Base-by-base conservation (phyloP, 2,329 filamentous ascomycete genomes). In the Phialocephala subalpina region DNA sequence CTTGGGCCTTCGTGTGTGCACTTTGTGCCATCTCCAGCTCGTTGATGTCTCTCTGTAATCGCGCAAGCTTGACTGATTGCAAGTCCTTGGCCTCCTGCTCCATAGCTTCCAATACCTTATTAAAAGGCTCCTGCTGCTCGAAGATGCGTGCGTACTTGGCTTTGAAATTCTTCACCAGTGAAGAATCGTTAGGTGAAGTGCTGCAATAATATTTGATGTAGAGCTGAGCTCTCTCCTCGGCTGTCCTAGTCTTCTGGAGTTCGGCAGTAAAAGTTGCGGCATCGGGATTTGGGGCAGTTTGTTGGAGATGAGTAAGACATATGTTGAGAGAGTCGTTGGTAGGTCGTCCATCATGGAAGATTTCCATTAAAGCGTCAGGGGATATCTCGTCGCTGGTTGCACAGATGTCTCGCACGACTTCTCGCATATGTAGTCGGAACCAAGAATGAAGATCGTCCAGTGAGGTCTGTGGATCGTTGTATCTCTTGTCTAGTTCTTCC, bases 11-110 rank as follows among this genome's bases (percentile, higher is more conserved):
- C 12, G 70, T 45, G 63, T 75, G 70, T 16, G 72, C 74, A 55
- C 69, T 74, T 45, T 73, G 71, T 2, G 73, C 75, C 69, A 75
- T 71, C 55, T 75, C 70, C 29, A 77, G 58, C 29, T 72, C 73
- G 22, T 63, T 67, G 3, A 76, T 58, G 25, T 69, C 62, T 2
- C 61, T 47, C 25, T 69, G 56, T 20, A 74, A 58, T 14, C 66
- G 65, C 2, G 58, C 58, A 7, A 73, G 33, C 29, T 72, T 72
- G 27, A 40, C 56, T 9, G 63, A 57, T n/a, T 73, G 63, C 2
- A 64, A 61, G 2, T 67, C 66, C n/a, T 67, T 63, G 3, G 70
- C 70, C 52, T 77, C 75, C 57, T 70, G 71, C 36, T 61, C 65
- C 74, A 73, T 73, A 1, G 68, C 67, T 3, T 62, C 57, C 6